Evolutionary conservation across 2,329 filamentous ascomycete species (phyloP).

Genomic region (Xylariaceae sp.): DNA sequence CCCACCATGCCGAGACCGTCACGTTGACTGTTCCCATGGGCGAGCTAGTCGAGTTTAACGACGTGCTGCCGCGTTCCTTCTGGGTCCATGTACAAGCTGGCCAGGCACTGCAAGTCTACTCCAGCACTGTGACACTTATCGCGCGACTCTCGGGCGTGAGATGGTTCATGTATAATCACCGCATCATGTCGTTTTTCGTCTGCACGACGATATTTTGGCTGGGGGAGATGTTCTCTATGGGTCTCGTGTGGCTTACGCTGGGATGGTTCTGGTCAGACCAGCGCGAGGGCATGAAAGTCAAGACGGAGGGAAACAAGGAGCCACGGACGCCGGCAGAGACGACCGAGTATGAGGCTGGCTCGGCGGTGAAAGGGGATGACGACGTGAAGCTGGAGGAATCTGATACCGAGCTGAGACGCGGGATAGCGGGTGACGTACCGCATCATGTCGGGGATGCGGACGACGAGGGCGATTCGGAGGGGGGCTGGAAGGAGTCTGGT

Average conservation of each 20-base stretch:
- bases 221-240: conserved; percentile 64
- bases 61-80: conserved; percentile 41
- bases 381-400: conserved; percentile 14
- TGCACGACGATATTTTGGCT: conserved; percentile 72
- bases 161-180: conserved; percentile 84
- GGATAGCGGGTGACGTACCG: conserved; percentile 14
- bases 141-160: conserved; percentile 72
- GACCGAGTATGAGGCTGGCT: conserved; percentile 1
- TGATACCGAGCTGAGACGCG: conserved; percentile 22
- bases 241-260: conserved; percentile 58
- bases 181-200: conserved; percentile 60
- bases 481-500: conserved; percentile 20
- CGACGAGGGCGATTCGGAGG: conserved; percentile 28
- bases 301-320: not conserved
- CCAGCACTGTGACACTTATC: conserved; percentile 60
- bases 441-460: conserved; percentile 23
- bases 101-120: conserved; percentile 71
- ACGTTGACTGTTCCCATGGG: conserved; percentile 64
- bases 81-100: conserved; percentile 64
- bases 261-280: conserved; percentile 32
- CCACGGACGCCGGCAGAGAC: not conserved
- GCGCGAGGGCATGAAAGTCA: not conserved
- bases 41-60: conserved; percentile 61
- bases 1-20: conserved; percentile 57
- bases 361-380: conserved; percentile 16